A percentile compares a stretch with the other conserved stretches of the same genome.
phyloP scores from a whole-genome alignment of 345 rosid genomes.

The Sisymbrium irio region DNA sequence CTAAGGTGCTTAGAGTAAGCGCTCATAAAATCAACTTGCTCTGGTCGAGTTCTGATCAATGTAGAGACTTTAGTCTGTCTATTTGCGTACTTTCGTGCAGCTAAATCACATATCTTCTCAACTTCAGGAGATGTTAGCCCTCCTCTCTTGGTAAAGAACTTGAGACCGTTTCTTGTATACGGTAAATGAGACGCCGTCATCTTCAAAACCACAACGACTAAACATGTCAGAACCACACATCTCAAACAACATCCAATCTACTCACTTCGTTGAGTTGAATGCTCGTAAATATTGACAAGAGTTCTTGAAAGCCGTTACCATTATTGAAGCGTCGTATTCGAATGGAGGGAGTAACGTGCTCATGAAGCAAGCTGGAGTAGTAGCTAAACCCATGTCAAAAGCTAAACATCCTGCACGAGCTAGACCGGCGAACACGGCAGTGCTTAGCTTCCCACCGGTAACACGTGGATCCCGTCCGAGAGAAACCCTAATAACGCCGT shows the following conservation, averaged over 20 bases:
- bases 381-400: constrained; percentile 89
- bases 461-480: constrained; percentile 85
- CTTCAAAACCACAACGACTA: constrained; percentile 33
- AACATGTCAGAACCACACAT: not conserved
- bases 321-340: constrained; percentile 77
- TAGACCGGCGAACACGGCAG: constrained; percentile 75
- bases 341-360: constrained; percentile 73
- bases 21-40: constrained; percentile 73
- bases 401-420: constrained; percentile 74
- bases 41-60: constrained; percentile 39
- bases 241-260: not conserved
- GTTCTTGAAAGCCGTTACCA: constrained; percentile 42
- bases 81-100: constrained; percentile 69
- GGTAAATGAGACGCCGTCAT: constrained; percentile 98
- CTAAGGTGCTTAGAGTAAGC: constrained; percentile 66
- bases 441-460: constrained; percentile 60
- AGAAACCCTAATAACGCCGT: constrained; percentile 48
- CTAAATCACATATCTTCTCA: constrained; percentile 74
- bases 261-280: not conserved
- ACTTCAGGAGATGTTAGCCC: constrained; percentile 81
- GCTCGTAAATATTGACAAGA: not conserved
- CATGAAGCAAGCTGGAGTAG: constrained; percentile 97
- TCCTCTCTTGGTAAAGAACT: constrained; percentile 87
- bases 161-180: constrained; percentile 82
- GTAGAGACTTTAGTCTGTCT: constrained; percentile 67